phyloP scores from a whole-genome alignment of 306 rosid genomes.

The Cucurbita moschata region DNA sequence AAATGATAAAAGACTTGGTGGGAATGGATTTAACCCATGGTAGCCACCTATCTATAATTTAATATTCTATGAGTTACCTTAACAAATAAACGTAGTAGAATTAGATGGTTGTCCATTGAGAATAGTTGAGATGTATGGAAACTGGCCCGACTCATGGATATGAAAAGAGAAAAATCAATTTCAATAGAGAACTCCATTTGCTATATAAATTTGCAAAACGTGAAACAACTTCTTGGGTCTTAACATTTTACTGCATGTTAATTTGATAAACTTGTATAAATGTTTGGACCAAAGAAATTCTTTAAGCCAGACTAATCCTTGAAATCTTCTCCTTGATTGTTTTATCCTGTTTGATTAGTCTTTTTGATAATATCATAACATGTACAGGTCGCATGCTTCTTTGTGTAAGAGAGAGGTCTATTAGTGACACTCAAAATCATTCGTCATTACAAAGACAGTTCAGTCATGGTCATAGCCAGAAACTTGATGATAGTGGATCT shows the following conservation, averaged over 20 bases:
- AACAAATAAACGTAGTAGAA: no score
- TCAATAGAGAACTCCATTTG: neutral
- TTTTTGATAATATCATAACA: neutral
- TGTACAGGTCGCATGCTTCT: conserved; percentile 91
- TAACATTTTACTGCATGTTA: neutral
- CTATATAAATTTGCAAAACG: neutral
- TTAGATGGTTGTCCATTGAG: neutral
- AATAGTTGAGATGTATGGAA: neutral
- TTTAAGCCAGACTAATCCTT: neutral
- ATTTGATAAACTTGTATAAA: neutral
- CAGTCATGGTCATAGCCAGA: conserved; percentile 75
- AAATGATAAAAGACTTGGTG: neutral
- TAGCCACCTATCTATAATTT: no score
- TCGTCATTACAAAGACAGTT: conserved; percentile 53
- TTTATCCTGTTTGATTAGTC: neutral
- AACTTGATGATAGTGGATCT: conserved; percentile 53
- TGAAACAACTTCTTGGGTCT: neutral
- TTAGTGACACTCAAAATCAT: conserved; percentile 34
- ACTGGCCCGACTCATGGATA: neutral
- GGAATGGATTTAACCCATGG: no score
- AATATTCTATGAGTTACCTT: no score
- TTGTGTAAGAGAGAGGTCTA: conserved; percentile 76
- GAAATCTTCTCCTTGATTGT: neutral
- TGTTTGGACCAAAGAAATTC: neutral
- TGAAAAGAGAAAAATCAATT: neutral